Evolutionary conservation across 148 eudicot species (phyloP), one percentile per base, ranked within the genome.

Genomic region (Suaeda aralocaspica): DNA sequence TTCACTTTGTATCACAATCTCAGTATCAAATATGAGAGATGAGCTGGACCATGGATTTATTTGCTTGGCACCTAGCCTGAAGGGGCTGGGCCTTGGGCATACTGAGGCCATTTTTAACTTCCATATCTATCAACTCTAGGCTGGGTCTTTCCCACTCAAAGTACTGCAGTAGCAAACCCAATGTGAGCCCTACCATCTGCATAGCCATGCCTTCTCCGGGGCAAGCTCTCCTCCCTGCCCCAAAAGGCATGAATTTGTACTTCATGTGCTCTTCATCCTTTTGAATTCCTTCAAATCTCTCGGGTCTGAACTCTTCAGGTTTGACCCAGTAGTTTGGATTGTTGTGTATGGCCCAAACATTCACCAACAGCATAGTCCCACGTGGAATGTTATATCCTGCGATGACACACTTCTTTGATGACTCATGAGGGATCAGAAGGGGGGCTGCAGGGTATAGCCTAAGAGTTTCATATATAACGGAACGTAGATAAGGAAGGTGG

Each of bases 261-360:
- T 63, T 80, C 66, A 76, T 71, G 22, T 66, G 61, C 29, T 79
- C 81, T 0, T 31, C 68, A 41, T 68, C 72, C 14, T 42, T 71
- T 24, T 76, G 72, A 2, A 57, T 51, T 24, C 64, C 77, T 52
- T 68, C 66, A 45, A 79, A 84, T 52, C 87, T 81, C 48, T 84
- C 85, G 14, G 85, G 84, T 57, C 13, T 76, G 44, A 81, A 84
- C 29, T 62, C 60, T 11, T 64, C 57, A 1, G 84, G 84, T 26
- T 78, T 56, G 0, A 48, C 71, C 84, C 84, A 84, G 33, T 75
- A 24, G 3, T 67, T 71, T 15, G 83, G 77, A 51, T 74, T 78
- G 15, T 77, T 72, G 15, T 82, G 82, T 24, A 82, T 82, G 34
- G 77, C 82, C 85, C 85, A 82, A 4, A 72, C 53, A 45, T 82